A percentile compares a stretch with the other conserved stretches of the same genome.
phyloP scores from a whole-genome alignment of 495 filamentous ascomycete genomes.

The Podospora comata region DNA sequence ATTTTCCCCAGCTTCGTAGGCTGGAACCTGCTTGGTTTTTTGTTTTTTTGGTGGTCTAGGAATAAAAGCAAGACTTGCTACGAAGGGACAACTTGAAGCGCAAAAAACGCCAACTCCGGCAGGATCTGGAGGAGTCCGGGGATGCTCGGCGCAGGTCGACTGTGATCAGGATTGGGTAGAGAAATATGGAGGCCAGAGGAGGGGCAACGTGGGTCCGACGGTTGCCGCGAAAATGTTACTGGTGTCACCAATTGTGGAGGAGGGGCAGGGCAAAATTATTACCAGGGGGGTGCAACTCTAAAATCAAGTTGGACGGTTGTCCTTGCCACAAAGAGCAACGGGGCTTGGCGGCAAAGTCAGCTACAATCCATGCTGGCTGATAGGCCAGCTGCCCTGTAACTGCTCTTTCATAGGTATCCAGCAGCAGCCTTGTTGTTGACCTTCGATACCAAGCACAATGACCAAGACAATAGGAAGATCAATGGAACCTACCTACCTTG shows the following conservation, averaged over 20 bases:
- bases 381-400: conserved; percentile 16
- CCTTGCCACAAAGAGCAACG: conserved; percentile 4
- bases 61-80: neutral
- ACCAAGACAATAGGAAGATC: neutral
- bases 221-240: conserved; percentile 21
- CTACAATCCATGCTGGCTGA: conserved; percentile 16
- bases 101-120: conserved; percentile 3
- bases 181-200: conserved; percentile 11
- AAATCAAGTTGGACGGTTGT: neutral
- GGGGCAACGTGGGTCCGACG: conserved; percentile 20
- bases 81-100: neutral
- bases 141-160: neutral
- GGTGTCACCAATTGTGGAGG: conserved; percentile 14
- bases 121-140: neutral
- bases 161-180: conserved; percentile 9
- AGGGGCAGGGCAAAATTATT: conserved; percentile 25
- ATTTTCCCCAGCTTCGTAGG: neutral
- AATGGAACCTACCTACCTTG: neutral
- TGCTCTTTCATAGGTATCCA: too few relatives aligned
- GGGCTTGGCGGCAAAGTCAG: conserved; percentile 13
- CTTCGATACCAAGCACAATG: neutral
- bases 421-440: neutral
- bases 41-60: neutral
- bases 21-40: neutral
- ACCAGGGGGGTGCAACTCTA: conserved; percentile 8